Evolutionary conservation across 192 early-diverging fungal genomes (phyloP).

Genomic region (Backusella macrospora): DNA sequence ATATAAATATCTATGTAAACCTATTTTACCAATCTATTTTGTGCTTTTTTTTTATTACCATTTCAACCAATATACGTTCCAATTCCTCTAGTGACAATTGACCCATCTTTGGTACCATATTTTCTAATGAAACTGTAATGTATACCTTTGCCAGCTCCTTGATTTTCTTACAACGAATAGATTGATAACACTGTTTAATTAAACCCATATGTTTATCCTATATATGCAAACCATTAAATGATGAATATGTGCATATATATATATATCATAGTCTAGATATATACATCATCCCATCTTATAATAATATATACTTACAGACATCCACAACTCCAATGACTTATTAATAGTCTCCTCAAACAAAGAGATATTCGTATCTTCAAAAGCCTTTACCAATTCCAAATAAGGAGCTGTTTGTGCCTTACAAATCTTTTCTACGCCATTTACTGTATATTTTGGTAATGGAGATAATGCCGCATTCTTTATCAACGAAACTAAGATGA

Average conservation of each 20-base stretch:
- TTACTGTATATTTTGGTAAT: slow-evolving; percentile 58
- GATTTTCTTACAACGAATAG: slow-evolving; percentile 60
- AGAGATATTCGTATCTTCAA: slow-evolving; percentile 49
- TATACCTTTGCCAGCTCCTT: slow-evolving; percentile 78
- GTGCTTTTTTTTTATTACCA: slow-evolving; percentile 48
- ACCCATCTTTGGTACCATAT: slow-evolving; percentile 66
- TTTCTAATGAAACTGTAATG: slow-evolving; percentile 68
- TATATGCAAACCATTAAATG: slow-evolving; percentile 18
- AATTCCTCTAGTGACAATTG: slow-evolving; percentile 45
- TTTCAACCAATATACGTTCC: slow-evolving; percentile 57
- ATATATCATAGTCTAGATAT: too few species aligned
- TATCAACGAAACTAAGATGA: slow-evolving; percentile 64
- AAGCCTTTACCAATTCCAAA: slow-evolving; percentile 60
- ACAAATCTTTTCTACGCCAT: slow-evolving; percentile 46
- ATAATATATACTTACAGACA: slow-evolving; percentile 28
- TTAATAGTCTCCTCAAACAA: slow-evolving; percentile 48
- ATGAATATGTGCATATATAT: background rate
- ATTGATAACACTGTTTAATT: slow-evolving; percentile 51
- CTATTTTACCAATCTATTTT: too few species aligned
- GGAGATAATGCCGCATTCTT: slow-evolving; percentile 51
- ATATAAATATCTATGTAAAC: background rate
- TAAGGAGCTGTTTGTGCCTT: slow-evolving; percentile 52
- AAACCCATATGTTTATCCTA: slow-evolving; percentile 70
- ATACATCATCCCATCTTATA: background rate
- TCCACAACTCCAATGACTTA: slow-evolving; percentile 40